Evolutionary conservation across 345 rosid genomes (phyloP).

Genomic region (Zanthoxylum bungeanum): DNA sequence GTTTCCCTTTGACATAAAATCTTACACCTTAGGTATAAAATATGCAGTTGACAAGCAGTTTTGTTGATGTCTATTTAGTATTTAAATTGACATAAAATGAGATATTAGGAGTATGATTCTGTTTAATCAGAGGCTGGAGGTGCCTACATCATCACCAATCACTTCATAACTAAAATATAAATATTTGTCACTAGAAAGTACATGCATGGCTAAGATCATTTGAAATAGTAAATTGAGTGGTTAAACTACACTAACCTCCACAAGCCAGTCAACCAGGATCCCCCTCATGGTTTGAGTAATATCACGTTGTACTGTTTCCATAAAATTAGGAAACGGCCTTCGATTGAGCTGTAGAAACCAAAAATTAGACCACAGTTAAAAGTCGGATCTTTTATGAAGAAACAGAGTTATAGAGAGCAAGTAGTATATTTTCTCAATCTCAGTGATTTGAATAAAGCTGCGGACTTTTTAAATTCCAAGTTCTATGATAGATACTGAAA

Average conservation of each 20-base stretch:
- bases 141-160: not conserved
- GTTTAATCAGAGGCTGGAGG: not conserved
- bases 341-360: conserved; percentile 52
- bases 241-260: conserved; percentile 59
- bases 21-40: not conserved
- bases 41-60: not conserved
- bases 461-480: not conserved
- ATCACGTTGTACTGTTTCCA: conserved; percentile 72
- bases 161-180: not conserved
- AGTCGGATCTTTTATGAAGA: conserved; percentile 1
- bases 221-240: not conserved
- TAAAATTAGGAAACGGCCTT: conserved; percentile 54
- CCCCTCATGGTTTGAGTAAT: conserved; percentile 85
- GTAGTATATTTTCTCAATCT: not conserved
- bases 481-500: conserved; percentile 8
- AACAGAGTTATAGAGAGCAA: not conserved
- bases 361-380: conserved; percentile 13
- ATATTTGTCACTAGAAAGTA: not conserved
- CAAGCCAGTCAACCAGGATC: conserved; percentile 95
- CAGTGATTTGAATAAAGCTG: not conserved
- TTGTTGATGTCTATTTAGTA: not conserved
- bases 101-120: not conserved
- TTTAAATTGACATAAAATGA: not conserved
- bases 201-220: not conserved
- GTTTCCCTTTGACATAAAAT: not conserved